Evolutionary conservation across 1,284 basidiomycete genomes (phyloP).

Genomic region (Trichosporon ovoides): DNA sequence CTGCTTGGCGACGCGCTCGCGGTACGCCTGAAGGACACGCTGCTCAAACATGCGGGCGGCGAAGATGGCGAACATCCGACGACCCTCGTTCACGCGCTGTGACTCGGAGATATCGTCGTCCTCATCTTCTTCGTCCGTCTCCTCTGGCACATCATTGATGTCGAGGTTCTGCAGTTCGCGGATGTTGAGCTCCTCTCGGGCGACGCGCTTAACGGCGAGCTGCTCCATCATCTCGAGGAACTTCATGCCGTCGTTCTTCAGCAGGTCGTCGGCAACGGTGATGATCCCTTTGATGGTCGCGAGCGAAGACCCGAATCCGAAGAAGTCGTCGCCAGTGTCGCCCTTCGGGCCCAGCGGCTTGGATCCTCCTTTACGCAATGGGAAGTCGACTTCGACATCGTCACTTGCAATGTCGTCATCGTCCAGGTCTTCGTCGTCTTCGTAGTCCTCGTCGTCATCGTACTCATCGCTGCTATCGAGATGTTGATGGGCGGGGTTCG

Average conservation of each 20-base stretch:
- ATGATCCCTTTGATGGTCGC: conserved; percentile 89
- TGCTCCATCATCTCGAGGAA: conserved; percentile 99
- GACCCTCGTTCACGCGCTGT: conserved; percentile 97
- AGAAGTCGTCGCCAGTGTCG: conserved; percentile 59
- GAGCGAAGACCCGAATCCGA: conserved; percentile 70
- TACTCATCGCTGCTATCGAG: conserved; percentile 42
- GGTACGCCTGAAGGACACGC: conserved; percentile 85
- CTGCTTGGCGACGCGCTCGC: conserved; percentile 87
- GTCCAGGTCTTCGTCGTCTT: conserved; percentile 52
- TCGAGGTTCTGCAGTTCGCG: conserved; percentile 58
- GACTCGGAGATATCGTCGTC: conserved; percentile 50
- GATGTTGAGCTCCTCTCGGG: conserved; percentile 72
- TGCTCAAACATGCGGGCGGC: conserved; percentile 99
- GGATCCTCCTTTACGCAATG: conserved; percentile 19
- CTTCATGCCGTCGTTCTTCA: conserved; percentile 97
- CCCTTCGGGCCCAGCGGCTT: conserved; percentile 29
- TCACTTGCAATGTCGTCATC: conserved; percentile 61
- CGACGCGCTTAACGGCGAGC: conserved; percentile 87
- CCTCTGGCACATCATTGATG: conserved; percentile 43
- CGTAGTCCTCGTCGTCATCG: conserved; percentile 42
- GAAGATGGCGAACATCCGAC: conserved; percentile 99
- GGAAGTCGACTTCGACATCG: conserved; percentile 56
- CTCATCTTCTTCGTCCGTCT: conserved; percentile 54
- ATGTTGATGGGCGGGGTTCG: conserved; percentile 49
- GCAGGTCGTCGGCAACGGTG: conserved; percentile 96